Base-by-base conservation (phyloP, 1,139 yeast species). In the Wickerhamomyces sp. region DNA sequence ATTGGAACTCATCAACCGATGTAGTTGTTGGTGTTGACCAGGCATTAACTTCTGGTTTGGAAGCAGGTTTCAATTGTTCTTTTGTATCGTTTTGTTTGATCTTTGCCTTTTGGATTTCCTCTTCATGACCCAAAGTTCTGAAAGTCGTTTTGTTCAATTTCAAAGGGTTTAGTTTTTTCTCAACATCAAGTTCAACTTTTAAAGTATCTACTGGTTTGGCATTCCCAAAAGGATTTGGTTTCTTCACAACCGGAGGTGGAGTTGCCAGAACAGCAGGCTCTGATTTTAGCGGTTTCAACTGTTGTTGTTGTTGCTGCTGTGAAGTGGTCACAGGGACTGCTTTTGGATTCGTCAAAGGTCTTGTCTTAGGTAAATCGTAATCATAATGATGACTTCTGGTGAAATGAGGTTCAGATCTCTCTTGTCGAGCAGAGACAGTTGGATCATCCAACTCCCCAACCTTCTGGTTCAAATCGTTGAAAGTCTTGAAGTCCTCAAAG, bases 111-210 rank as follows among this genome's bases (percentile, higher is more conserved):
- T 20, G 24, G 26, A 23, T 16, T 22, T 30, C 30, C 8, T 26
- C 34, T 3, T 30, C 18, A 21, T 36, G 37, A 0, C 72, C 75
- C 25, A 71, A 45, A 2, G 78, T 75, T 49, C 69, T 70, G 33
- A 73, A 67, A 0, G 85, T 79, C 0, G 83, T 78, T 27, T 72
- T 69, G 48, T 79, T 79, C 14, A 70, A 60, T 20, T 62, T 63
- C 29, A 78, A 58, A 33, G 65, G 62, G 7, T 68, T 61, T 40
- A 80, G 57, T 47, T 70, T 58, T 35, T 66, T 62, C 35, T 73
- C 78, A 14, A 73, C 53, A 37, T 71, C 75, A 28, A 63, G 43
- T 37, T 68, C 69, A 42, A 64, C 69, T 3, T 73, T 57, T 18
- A 68, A 54, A 1, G 70, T 65, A 45, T 72, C 78, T 5, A 72